Conservation (phyloP, 306 rosid species). For the Vigna unguiculata region DNA sequence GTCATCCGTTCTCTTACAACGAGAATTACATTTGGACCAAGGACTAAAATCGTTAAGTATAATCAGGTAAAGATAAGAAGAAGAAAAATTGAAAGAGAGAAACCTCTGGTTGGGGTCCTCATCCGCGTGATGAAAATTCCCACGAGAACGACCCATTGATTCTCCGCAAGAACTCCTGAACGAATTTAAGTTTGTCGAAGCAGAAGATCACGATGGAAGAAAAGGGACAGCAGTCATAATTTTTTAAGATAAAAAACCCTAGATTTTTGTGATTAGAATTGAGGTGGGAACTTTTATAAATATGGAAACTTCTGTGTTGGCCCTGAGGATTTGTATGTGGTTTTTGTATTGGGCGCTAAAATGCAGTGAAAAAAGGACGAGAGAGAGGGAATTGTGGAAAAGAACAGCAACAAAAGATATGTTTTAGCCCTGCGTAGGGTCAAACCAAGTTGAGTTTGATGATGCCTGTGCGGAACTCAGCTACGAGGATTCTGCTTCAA, state of each 20-base stretch:
- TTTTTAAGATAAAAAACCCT: conserved; percentile 41
- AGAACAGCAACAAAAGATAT: conserved; percentile 1
- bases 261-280: not conserved
- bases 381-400: not conserved
- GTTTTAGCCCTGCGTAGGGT: not conserved
- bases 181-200: conserved; percentile 18
- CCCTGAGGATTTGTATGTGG: conserved; percentile 22
- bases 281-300: conserved; percentile 8
- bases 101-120: conserved; percentile 96
- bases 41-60: not conserved
- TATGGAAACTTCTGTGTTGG: conserved; percentile 11
- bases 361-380: not conserved
- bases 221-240: not conserved
- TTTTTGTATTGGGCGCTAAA: not conserved
- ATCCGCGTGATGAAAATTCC: conserved; percentile 79
- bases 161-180: conserved; percentile 29
- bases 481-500: not conserved
- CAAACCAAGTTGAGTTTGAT: conserved; percentile 8
- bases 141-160: conserved; percentile 98
- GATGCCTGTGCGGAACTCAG: not conserved
- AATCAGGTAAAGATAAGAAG: not conserved
- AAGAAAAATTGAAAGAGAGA: conserved; percentile 13
- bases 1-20: not conserved
- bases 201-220: conserved; percentile 10
- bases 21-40: conserved; percentile 9